Conservation (phyloP, 2,329 filamentous ascomycete genomes). For the Fusarium scirpi region DNA sequence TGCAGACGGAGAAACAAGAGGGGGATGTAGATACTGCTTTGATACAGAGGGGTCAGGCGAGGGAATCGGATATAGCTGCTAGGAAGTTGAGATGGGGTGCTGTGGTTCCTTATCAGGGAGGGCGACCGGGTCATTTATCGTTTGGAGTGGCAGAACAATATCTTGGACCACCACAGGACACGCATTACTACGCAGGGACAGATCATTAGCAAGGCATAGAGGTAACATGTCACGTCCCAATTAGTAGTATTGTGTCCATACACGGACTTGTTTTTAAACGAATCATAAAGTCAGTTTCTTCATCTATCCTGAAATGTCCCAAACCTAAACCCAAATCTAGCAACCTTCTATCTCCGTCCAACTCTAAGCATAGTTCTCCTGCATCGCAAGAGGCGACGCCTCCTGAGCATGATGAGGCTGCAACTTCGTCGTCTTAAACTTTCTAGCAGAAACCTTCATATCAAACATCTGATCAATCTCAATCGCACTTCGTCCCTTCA, state of each 20-base stretch:
- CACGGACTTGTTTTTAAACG: not conserved
- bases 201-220: not conserved
- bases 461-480: slow-evolving; percentile 45
- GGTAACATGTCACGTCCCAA: fast-evolving
- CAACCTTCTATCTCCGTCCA: not conserved
- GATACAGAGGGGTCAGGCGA: not conserved
- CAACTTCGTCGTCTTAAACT: slow-evolving; percentile 29
- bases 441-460: slow-evolving; percentile 22
- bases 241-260: too few species aligned
- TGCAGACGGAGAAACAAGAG: not conserved
- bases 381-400: slow-evolving; percentile 9
- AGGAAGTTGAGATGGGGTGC: not conserved
- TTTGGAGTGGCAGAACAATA: not conserved
- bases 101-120: not conserved
- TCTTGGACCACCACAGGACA: not conserved
- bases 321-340: not conserved
- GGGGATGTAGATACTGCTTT: not conserved
- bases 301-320: not conserved
- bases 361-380: not conserved
- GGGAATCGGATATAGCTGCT: not conserved
- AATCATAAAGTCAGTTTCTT: not conserved
- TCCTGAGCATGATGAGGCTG: slow-evolving; percentile 21
- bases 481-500: slow-evolving; percentile 40
- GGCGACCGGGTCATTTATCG: not conserved
- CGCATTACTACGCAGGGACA: not conserved